Base-by-base conservation (phyloP, 768 basidiomycete species). In the Rhodotorula toruloides region DNA sequence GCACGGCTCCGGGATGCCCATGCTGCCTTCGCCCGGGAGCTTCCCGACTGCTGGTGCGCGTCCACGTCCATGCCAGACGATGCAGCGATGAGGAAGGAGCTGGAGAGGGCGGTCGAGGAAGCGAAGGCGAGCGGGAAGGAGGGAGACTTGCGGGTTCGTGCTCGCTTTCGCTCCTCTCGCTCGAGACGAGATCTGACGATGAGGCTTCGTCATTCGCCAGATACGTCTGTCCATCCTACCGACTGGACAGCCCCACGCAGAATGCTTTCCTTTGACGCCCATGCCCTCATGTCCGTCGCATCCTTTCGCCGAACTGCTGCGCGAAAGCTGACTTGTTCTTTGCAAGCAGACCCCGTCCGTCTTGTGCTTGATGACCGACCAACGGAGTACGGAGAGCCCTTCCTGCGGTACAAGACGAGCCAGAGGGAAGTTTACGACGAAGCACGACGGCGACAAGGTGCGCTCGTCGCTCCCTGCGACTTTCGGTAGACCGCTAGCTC, bases 341-440 rank as follows among this genome's bases (percentile, higher is more conserved):
- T n/a, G 0, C 21, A 2, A 4, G 10, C 54, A 70, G 69, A 63
- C 42, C 64, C 48, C 0, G 48, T 66, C 48, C 57, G 57, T 2
- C 58, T 70, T 21, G 65, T 66, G 7, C 22, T 66, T 0, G 69
- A 66, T 29, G 52, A 59, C 49, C 53, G 46, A 14, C 43, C 61
- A 21, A 63, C 64, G 6, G 31, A 14, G 6, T 70, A 63, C 34
- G 3, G 29, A 3, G 69, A 65, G 34, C 57, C 69, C 17, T 63
- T 63, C 44, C 40, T 62, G 32, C 40, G 32, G 25, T 37, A 27
- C 54, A 66, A 70, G 29, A 70, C 64, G 32, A 59, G 61, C 12
- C 39, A 42, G 0, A 60, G 69, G 13, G 21, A 1, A 3, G 49
- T 58, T 42, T 66, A 70, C 61, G 69, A 70, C 27, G 47, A 52